These are phyloP conservation scores for Rhodofomes roseus DNA, from an alignment of 1,284 basidiomycete species.

Conservation along the genomic window DNA sequence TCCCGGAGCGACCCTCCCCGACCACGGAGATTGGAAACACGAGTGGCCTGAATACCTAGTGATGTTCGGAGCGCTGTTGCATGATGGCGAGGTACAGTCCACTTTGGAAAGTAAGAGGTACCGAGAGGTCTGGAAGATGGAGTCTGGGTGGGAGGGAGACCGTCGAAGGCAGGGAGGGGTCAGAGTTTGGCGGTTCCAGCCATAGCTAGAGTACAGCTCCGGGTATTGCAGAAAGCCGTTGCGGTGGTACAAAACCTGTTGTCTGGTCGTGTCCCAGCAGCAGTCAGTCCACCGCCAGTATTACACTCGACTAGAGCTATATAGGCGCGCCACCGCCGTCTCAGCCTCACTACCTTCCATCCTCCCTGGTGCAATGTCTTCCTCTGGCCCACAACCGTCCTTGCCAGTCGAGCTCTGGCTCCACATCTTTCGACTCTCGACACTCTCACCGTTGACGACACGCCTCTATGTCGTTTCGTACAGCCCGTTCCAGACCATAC, in stretches of 20 bases:
- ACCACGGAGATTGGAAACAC: constrained; percentile 48
- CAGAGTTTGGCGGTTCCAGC: constrained; percentile 38
- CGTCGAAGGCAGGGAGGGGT: constrained; percentile 73
- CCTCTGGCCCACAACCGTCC: neutral
- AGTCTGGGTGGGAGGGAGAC: constrained; percentile 85
- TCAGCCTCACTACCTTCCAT: neutral
- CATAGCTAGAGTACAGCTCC: constrained; percentile 1
- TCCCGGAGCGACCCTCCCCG: constrained; percentile 38
- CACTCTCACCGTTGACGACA: constrained; percentile 18
- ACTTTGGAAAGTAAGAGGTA: constrained; percentile 65
- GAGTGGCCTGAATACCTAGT: constrained; percentile 81
- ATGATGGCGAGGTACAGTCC: constrained; percentile 43
- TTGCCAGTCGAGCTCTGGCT: constrained; percentile 30
- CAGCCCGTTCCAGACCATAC: constrained; percentile 22
- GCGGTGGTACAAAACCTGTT: neutral
- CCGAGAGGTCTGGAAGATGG: constrained; percentile 55
- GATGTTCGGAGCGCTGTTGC: constrained; percentile 73
- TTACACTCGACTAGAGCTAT: neutral
- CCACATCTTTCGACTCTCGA: constrained; percentile 28
- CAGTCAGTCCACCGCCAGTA: neutral
- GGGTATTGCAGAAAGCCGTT: neutral
- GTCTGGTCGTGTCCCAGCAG: neutral
- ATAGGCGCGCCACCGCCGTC: neutral
- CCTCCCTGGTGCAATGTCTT: neutral
- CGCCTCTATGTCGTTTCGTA: constrained; percentile 21